Evolutionary conservation across 208 protist species (phyloP), one percentile per base, ranked within the genome.

Genomic region (Leishmania braziliensis): DNA sequence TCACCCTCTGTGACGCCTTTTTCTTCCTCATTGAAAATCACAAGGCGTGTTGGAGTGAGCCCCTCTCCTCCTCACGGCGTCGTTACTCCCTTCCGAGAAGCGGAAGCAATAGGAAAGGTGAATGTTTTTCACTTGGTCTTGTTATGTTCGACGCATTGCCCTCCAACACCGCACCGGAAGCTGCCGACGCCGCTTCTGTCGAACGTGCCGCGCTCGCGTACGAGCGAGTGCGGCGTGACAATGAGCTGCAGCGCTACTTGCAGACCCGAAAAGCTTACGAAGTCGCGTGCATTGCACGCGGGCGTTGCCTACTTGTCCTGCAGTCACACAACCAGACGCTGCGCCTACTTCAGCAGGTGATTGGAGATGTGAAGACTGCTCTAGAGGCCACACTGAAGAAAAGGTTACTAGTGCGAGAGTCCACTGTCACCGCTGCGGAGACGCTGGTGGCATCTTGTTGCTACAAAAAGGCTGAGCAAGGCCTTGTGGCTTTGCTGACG

Each of bases 291-390:
- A 54, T 80, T 18, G 68, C 48, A 8, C 69, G 39, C 0, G 20
- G 23, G 50, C 77, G 82, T 2, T 50, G 46, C 29, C 82, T 16
- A 8, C 60, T 66, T 29, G 39, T 72, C 12, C 29, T 74, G 39
- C 46, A 65, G 54, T 85, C 82, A 16, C 82, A 81, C 63, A 54
- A 20, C 16, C 58, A 68, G 39, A 85, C 75, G 18, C 82, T 78
- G 0, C 46, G 26, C 2, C 53, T 70, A 2, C 62, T 81, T 51
- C 36, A 36, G 9, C 8, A 26, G 0, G 36, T 70, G 0, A 29
- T 71, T 5, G 50, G 8, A 2, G 9, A 58, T 16, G 48, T 80
- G 5, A 43, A 26, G 50, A 36, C 20, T 8, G 18, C 60, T 29
- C 48, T 54, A 5, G 63, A 50, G 2, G 63, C n/a, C 2, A n/a